Base-by-base conservation (phyloP, 805 yeast species). In the Candida railenensis region DNA sequence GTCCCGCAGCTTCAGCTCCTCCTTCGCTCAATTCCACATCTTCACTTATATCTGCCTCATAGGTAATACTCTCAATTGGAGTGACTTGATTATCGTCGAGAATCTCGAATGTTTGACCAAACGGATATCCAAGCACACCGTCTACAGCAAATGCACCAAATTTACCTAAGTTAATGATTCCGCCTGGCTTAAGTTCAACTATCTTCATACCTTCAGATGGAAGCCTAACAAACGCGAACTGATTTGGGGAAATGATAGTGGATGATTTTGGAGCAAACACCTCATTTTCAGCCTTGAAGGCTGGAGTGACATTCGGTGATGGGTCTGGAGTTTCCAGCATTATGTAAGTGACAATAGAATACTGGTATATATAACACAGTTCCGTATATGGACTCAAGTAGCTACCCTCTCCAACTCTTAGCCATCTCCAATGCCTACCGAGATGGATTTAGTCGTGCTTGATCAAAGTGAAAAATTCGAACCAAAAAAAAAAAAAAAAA, bases 41-140 rank as follows among this genome's bases (percentile, higher is more conserved):
- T 14, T 56, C 61, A 20, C 61, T 67, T n/a, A 61, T 69, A 15
- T 52, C 66, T 8, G 53, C 57, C 40, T 57, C 62, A 43, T 58
- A 63, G 3, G 67, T 59, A 48, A 71, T 58, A 41, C 76, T 66
- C 47, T 67, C 64, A 34, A 82, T 75, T 2, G 86, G 83, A 37
- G 63, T 66, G 11, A 81, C 80, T 22, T 61, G 57, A 32, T 70
- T 70, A 48, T 79, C 82, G 37, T 82, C 88, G 22, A 74, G 59
- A 38, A 92, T 85, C 59, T 92, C 97, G 67, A 91, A 94, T 0
- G 96, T 81, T 54, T 88, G 92, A 1, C 98, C 99, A 58, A 80
- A 87, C 4, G 90, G 86, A 56, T 74, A 83, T 2, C 97, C 97
- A 36, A 92, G 63, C 11, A 92, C 76, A 44, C 80, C 85, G 51